Evolutionary conservation across 495 filamentous ascomycete species (phyloP).

Genomic region (Trichoderma erinaceum): DNA sequence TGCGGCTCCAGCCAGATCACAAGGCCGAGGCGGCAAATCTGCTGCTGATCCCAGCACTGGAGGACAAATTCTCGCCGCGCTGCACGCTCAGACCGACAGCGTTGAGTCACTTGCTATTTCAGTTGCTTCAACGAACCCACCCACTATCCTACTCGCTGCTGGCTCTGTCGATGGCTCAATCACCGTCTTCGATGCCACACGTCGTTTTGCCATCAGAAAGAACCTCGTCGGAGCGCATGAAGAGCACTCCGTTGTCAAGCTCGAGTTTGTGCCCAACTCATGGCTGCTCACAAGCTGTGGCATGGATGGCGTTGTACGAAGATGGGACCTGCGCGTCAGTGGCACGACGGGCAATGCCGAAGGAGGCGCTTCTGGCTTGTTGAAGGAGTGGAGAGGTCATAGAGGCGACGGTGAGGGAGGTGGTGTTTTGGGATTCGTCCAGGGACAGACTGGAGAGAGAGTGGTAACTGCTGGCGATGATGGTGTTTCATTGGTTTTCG

Average conservation of each 20-base stretch:
- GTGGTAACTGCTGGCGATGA: constrained; percentile 90
- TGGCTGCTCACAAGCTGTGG: constrained; percentile 77
- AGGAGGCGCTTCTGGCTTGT: constrained; percentile 52
- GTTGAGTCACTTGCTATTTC: constrained; percentile 81
- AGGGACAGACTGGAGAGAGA: constrained; percentile 58
- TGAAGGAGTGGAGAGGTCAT: constrained; percentile 79
- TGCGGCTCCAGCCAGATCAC: constrained; percentile 35
- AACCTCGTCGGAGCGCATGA: constrained; percentile 78
- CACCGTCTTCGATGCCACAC: constrained; percentile 76
- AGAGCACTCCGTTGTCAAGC: constrained; percentile 77
- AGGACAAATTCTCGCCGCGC: constrained; percentile 55
- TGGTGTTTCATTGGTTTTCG: constrained; percentile 63
- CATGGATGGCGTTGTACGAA: constrained; percentile 76
- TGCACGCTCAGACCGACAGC: constrained; percentile 63
- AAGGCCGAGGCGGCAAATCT: constrained; percentile 24
- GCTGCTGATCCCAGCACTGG: constrained; percentile 22
- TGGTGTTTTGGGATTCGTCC: constrained; percentile 84
- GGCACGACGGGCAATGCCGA: constrained; percentile 51
- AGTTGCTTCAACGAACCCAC: constrained; percentile 45
- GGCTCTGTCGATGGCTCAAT: constrained; percentile 89
- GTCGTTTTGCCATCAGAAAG: constrained; percentile 72
- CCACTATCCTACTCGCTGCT: constrained; percentile 71
- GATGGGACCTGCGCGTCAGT: constrained; percentile 75
- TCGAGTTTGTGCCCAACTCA: constrained; percentile 64
- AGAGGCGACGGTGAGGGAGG: constrained; percentile 74